Conservation (phyloP, 1,284 basidiomycete genomes). For the Cutaneotrichosporon cavernicola region DNA sequence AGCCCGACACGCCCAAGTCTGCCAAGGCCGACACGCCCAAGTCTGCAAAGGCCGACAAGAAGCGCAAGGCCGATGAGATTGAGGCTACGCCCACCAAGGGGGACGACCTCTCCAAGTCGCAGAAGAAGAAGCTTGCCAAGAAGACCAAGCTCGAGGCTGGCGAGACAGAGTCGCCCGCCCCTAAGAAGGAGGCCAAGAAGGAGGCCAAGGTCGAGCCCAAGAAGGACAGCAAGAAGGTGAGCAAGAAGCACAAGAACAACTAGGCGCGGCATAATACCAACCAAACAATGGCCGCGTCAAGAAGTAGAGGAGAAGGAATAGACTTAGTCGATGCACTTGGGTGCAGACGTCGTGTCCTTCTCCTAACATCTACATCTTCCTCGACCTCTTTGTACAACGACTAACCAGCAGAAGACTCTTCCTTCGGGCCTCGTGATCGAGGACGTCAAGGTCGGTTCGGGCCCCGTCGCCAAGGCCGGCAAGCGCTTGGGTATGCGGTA, state of each 20-base stretch:
- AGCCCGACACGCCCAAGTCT: no score
- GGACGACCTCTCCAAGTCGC: conserved; percentile 41
- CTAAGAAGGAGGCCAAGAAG: conserved; percentile 37
- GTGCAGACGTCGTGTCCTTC: neutral
- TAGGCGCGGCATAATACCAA: neutral
- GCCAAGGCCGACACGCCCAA: neutral
- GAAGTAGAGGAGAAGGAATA: neutral
- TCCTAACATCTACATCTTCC: neutral
- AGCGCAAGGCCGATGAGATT: conserved; percentile 27
- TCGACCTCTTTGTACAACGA: neutral
- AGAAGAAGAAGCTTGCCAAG: conserved; percentile 53
- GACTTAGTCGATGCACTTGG: neutral
- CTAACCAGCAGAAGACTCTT: conserved; percentile 56
- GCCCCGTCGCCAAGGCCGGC: conserved; percentile 80
- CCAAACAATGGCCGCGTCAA: no score
- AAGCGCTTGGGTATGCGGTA: conserved; percentile 76
- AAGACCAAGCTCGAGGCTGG: conserved; percentile 47
- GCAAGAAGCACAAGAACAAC: neutral
- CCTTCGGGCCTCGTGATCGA: conserved; percentile 73
- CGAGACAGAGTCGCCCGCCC: conserved; percentile 55
- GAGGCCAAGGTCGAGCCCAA: conserved; percentile 42
- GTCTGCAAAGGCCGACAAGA: conserved; percentile 17
- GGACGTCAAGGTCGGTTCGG: conserved; percentile 75
- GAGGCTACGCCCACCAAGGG: conserved; percentile 19
- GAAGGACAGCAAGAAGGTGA: conserved; percentile 46